Conservation (phyloP, 2,329 filamentous ascomycete genomes). For the Fusarium lyarnte region DNA sequence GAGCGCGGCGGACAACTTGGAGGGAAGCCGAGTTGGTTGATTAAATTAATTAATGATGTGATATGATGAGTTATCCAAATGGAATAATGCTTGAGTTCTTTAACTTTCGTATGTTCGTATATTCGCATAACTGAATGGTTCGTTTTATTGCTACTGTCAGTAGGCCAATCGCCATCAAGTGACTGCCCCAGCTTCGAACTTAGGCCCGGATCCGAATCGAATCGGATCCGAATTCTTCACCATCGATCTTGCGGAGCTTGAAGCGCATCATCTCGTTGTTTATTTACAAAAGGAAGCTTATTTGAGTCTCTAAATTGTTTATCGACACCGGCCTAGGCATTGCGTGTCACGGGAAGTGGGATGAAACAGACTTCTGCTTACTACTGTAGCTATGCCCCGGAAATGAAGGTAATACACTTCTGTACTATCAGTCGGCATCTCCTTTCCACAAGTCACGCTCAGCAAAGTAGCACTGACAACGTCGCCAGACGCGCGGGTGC, state of each 20-base stretch:
- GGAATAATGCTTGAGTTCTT: not conserved
- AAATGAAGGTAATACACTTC: not conserved
- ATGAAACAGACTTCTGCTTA: not conserved
- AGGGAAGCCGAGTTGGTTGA: constrained; percentile 48
- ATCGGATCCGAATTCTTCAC: constrained; percentile 28
- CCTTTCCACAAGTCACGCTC: not conserved
- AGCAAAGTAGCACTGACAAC: constrained; percentile 7
- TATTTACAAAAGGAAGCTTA: not conserved
- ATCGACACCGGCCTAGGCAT: not conserved
- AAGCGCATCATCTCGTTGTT: not conserved
- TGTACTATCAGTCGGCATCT: not conserved
- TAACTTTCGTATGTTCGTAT: too few relatives aligned
- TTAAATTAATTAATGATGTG: not conserved
- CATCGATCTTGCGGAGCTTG: constrained; percentile 1
- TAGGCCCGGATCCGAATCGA: constrained; percentile 27
- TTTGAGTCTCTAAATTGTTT: not conserved
- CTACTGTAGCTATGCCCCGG: not conserved
- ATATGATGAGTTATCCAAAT: not conserved
- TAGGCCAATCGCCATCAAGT: not conserved
- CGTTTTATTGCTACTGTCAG: not conserved
- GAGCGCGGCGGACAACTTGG: constrained; percentile 51
- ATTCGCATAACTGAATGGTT: not conserved
- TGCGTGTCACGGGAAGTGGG: not conserved
- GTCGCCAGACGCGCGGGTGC: not conserved
- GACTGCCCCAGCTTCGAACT: not conserved